Conservation (phyloP, 129 eudicot genomes). For the Chrysanthemum lavandulifolium region DNA sequence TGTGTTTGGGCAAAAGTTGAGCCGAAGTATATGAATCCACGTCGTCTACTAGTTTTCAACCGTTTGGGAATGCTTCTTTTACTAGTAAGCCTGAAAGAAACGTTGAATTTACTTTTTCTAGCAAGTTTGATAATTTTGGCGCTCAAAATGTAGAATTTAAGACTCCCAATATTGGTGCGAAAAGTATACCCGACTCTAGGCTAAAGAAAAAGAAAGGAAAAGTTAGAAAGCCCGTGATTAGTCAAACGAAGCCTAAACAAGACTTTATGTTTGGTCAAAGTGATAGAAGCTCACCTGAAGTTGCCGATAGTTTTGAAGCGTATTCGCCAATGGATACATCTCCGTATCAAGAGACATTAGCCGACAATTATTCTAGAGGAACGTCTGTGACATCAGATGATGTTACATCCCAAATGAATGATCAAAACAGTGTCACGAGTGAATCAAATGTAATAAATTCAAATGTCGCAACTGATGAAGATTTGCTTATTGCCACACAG, state of each 20-base stretch:
- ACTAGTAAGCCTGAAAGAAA: slow-evolving; percentile 33
- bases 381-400: slow-evolving; percentile 72
- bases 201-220: slow-evolving; percentile 69
- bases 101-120: slow-evolving; percentile 36
- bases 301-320: slow-evolving; percentile 50
- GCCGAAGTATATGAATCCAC: slow-evolving; percentile 23
- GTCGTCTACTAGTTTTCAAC: slow-evolving; percentile 31
- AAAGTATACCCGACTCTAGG: slow-evolving; percentile 40
- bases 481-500: slow-evolving; percentile 51
- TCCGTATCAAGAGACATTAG: slow-evolving; percentile 70
- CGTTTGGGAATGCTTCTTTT: slow-evolving; percentile 31
- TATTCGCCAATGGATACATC: slow-evolving; percentile 96
- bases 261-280: slow-evolving; percentile 29
- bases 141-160: slow-evolving; percentile 44
- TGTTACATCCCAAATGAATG: slow-evolving; percentile 25
- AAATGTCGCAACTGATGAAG: slow-evolving; percentile 50
- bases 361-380: slow-evolving; percentile 48
- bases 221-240: slow-evolving; percentile 37
- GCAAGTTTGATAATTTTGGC: slow-evolving; percentile 36
- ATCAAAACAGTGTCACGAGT: slow-evolving; percentile 36
- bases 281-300: slow-evolving; percentile 27
- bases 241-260: slow-evolving; percentile 32
- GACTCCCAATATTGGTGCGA: slow-evolving; percentile 51
- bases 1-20: slow-evolving; percentile 20
- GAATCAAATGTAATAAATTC: slow-evolving; percentile 40